A percentile compares a stretch with the other conserved stretches of the same genome.
These are phyloP conservation scores for Stygiomarasmius scandens DNA, from an alignment of 1,284 basidiomycete species.

Conservation along the genomic window DNA sequence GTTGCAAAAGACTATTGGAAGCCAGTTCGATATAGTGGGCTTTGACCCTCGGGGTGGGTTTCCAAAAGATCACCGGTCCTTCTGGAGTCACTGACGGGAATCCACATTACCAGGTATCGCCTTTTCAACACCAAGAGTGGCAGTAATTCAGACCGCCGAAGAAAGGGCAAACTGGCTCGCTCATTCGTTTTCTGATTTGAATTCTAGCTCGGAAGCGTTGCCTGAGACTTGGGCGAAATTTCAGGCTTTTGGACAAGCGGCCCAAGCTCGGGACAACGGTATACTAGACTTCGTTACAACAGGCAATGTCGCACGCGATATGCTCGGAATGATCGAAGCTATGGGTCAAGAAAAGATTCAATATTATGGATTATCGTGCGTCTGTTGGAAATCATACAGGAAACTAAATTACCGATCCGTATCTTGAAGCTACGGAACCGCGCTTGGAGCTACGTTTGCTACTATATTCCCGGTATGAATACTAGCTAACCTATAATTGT, in stretches of 20 bases:
- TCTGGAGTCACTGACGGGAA: not conserved
- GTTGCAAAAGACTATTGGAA: conserved; percentile 40
- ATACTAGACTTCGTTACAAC: conserved; percentile 43
- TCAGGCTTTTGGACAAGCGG: conserved; percentile 31
- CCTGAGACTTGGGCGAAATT: conserved; percentile 33
- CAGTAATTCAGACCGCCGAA: conserved; percentile 31
- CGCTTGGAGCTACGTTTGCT: conserved; percentile 49
- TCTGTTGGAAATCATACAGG: not conserved
- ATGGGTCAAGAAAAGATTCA: conserved; percentile 47
- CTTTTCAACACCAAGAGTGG: conserved; percentile 34
- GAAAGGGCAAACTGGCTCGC: conserved; percentile 33
- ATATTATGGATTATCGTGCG: conserved; percentile 57
- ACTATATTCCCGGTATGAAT: conserved; percentile 47
- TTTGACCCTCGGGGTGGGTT: conserved; percentile 47
- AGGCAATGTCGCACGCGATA: conserved; percentile 48
- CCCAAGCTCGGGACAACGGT: conserved; percentile 32
- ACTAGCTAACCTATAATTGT: not conserved
- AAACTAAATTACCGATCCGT: not conserved
- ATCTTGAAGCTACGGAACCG: conserved; percentile 41
- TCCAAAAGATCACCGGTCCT: not conserved
- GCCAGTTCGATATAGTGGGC: conserved; percentile 49
- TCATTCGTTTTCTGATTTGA: conserved; percentile 20
- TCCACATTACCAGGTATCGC: conserved; percentile 28
- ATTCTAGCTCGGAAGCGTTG: conserved; percentile 26
- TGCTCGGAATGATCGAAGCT: conserved; percentile 48